phyloP scores from a whole-genome alignment of 257 asterid species.

The Solanum tarijense region DNA sequence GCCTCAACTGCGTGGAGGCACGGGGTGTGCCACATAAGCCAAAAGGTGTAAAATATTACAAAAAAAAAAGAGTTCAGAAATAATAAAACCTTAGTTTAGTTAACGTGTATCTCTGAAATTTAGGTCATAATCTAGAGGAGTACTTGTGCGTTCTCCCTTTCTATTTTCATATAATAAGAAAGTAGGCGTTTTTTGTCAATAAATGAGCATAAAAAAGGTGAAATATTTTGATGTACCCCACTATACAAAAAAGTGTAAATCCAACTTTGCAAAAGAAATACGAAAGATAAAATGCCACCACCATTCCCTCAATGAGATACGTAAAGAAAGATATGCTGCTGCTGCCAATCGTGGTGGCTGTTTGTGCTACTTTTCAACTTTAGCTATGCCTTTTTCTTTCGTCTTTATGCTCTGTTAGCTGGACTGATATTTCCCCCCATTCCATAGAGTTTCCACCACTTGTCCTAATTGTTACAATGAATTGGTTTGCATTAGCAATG shows the following conservation, averaged over 20 bases:
- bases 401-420: not conserved
- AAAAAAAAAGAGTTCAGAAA: too few species aligned
- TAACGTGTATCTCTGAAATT: too few species aligned
- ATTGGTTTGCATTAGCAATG: too few species aligned
- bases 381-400: not conserved
- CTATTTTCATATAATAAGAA: not conserved
- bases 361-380: not conserved
- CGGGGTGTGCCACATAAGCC: too few species aligned
- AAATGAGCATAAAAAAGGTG: not conserved
- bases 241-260: not conserved
- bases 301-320: not conserved
- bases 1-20: too few species aligned
- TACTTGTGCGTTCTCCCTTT: too few species aligned
- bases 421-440: not conserved
- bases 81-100: too few species aligned
- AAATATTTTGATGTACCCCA: not conserved
- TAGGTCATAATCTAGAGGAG: too few species aligned
- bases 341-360: not conserved
- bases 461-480: too few species aligned
- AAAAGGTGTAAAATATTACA: too few species aligned
- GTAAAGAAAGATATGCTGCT: not conserved
- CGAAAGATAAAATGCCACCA: not conserved
- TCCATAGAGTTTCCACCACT: not conserved
- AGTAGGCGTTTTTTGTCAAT: not conserved
- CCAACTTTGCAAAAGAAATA: not conserved